Evolutionary conservation across 2,329 filamentous ascomycete species (phyloP), one percentile per base, ranked within the genome.

Genomic region (Onygenales sp.): DNA sequence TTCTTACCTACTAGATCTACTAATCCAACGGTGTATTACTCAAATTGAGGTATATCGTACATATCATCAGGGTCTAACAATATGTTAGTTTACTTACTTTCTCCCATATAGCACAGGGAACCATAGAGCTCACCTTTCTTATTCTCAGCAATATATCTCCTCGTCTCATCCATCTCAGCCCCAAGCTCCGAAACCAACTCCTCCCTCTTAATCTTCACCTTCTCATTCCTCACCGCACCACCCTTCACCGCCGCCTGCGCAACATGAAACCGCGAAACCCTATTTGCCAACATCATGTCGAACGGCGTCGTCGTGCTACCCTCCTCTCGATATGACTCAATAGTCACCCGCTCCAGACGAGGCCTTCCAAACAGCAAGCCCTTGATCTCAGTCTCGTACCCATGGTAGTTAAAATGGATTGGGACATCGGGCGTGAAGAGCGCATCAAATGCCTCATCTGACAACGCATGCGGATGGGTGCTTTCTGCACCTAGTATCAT

Each of bases 291-390:
- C 81, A 85, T 82, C 83, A 86, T 86, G 60, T 85, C 80, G 59
- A 86, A 85, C 2, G 83, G 83, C 2, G 82, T 86, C 0, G 82
- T 86, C 0, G 83, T 86, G 51, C 74, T 81, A 0, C 82, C 83
- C 64, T 86, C 83, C 61, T 86, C 83, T 31, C 75, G 75, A 58
- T 86, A 86, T 3, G 78, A 80, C 11, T 74, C 75, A 6, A 86
- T 77, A 0, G 66, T 75, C 55, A 84, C 74, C 2, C 80, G 73
- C 4, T 79, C 71, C 13, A 79, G 59, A 8, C 70, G 67, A 0
- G 72, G 73, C 0, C 82, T 72, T 0, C 80, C 81, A 60, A 85
- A 86, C 2, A 86, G 65, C 31, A 86, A 62, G 0, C 82, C 82
- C 54, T 80, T 76, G 52, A 86, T 65, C 62, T 86, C 82, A 1